Base-by-base conservation (phyloP, 2,329 filamentous ascomycete genomes). In the Stachybotrys chlorohalonatus region DNA sequence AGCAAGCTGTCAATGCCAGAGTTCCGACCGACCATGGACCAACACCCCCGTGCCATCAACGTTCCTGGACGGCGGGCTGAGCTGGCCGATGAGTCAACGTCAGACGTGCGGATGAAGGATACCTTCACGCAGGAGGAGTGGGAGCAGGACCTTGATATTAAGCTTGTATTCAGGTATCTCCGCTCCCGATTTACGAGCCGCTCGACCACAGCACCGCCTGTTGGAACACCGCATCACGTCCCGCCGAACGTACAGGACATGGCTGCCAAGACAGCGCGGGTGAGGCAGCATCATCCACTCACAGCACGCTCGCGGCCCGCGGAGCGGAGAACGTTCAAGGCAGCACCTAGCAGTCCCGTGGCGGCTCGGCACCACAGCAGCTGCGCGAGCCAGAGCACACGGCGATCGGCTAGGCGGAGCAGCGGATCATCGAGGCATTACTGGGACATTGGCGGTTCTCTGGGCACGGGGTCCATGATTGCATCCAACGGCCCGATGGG, bases 91-190 rank as follows among this genome's bases (percentile, higher is more conserved):
- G 61, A 65, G 11, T 58, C 60, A 31, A 55, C 51, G 48, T 61
- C 65, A 30, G 64, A 68, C 39, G 53, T 58, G 15, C 54, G 57
- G 5, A 62, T 64, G 60, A 58, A 60, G 49, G 64, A 66, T 48
- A 56, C 68, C 0, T 84, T 84, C 58, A 82, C 80, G 1, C 78
- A 89, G 62, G 89, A 94, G 42, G 94, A 96, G 66, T 99, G 94
- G 94, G 92, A 97, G 71, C 85, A 87, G 57, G 89, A 96, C 53
- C 80, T 97, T 6, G 92, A 97, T 64, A 83, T 96, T 60, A 89
- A 88, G 66, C 87, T 96, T 68, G 89, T 97, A 39, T 97, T 97
- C 74, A 84, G 86, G 51, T 97, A 94, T 66, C 79, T 96, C 32
- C 83, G 86, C 55, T 87, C 83, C 16, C 85, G 89, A 56, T 93